Conservation (phyloP, 1,284 basidiomycete genomes). For the Sanghuangporus baumii region DNA sequence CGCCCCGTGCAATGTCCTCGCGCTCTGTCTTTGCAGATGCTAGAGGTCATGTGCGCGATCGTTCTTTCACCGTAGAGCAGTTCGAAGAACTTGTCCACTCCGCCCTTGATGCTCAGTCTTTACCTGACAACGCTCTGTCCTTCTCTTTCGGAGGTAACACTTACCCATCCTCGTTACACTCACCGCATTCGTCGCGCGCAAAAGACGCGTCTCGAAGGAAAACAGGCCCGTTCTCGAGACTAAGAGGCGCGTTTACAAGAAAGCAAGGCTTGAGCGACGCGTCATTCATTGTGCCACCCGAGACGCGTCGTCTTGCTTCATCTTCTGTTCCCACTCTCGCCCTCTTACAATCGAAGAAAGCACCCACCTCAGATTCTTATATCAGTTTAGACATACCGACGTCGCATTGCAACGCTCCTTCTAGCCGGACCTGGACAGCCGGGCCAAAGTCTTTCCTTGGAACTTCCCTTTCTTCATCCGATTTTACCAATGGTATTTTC, state of each 20-base stretch:
- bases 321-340: slow-evolving; percentile 13
- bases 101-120: slow-evolving; percentile 14
- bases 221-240: background rate
- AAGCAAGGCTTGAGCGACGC: background rate
- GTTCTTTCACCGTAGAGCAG: slow-evolving; percentile 13
- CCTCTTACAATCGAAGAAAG: background rate
- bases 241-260: slow-evolving; percentile 5
- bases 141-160: slow-evolving; percentile 8
- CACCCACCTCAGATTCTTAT: background rate
- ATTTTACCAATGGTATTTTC: background rate
- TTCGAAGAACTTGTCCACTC: slow-evolving; percentile 14
- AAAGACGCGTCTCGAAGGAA: background rate
- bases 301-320: slow-evolving; percentile 10
- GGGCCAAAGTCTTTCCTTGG: background rate
- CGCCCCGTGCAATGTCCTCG: slow-evolving; percentile 6
- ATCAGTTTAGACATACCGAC: background rate
- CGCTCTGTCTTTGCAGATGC: background rate
- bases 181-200: background rate
- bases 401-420: background rate
- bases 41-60: background rate
- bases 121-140: slow-evolving; percentile 13
- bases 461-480: background rate
- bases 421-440: background rate
- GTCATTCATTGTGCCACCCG: background rate
- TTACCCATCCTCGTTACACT: background rate